Conservation (phyloP, 2,329 filamentous ascomycete genomes). For the Penicillium fuscoglaucum region DNA sequence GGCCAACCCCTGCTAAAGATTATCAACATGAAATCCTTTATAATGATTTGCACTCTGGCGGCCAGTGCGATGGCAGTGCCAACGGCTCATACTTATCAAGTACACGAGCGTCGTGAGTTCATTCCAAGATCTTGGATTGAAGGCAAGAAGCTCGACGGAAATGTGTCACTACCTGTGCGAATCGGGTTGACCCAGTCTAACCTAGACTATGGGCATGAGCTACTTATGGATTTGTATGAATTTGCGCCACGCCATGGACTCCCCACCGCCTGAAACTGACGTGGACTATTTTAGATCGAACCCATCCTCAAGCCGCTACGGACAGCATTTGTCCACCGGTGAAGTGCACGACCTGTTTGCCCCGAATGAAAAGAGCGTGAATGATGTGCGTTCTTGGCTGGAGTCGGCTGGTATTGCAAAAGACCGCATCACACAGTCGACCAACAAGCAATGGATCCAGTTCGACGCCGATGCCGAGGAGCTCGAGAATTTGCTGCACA, state of each 20-base stretch:
- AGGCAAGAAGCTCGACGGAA: conserved; percentile 23
- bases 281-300: conserved; percentile 30
- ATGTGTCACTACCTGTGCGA: conserved; percentile 28
- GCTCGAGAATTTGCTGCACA: conserved; percentile 40
- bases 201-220: conserved; percentile 30
- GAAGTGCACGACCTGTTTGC: conserved; percentile 41
- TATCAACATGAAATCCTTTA: conserved; percentile 26
- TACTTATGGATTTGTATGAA: conserved; percentile 36
- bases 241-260: background rate
- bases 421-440: conserved; percentile 30
- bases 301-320: conserved; percentile 39
- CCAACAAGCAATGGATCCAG: conserved; percentile 43
- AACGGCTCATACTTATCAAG: conserved; percentile 23
- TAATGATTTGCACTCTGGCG: conserved; percentile 25
- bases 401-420: conserved; percentile 27
- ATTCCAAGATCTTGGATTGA: conserved; percentile 32
- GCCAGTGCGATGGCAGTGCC: conserved; percentile 26
- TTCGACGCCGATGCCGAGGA: conserved; percentile 42
- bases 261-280: background rate
- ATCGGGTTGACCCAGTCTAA: conserved; percentile 32
- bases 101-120: conserved; percentile 36
- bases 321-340: conserved; percentile 33
- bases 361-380: conserved; percentile 31
- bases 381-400: conserved; percentile 33
- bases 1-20: background rate